Percentiles rank a stretch among this genome's conserved stretches.
Evolutionary conservation across 2,329 filamentous ascomycete species (phyloP).

Genomic region (Lachnellula arida): DNA sequence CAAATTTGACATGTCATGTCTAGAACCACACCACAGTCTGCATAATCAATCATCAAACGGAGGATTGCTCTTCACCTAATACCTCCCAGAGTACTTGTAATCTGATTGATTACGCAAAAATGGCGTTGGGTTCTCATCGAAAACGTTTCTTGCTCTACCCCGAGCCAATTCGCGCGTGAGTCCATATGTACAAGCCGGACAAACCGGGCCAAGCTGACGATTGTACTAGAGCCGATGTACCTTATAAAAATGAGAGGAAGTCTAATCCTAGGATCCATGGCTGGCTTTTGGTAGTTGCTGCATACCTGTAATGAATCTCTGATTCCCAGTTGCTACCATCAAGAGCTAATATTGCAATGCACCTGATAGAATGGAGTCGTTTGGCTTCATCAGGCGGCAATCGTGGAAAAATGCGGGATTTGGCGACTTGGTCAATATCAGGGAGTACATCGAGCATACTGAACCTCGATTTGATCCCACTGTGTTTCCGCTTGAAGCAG

Average conservation of each 20-base stretch:
- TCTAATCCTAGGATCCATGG: slow-evolving; percentile 16
- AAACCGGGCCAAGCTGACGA: neutral
- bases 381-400: slow-evolving; percentile 8
- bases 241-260: slow-evolving; percentile 17
- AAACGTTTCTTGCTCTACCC: neutral
- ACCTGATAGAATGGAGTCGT: slow-evolving; percentile 14
- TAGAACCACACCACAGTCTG: too few species aligned
- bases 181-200: neutral
- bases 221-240: slow-evolving; percentile 10
- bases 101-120: neutral
- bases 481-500: slow-evolving; percentile 10
- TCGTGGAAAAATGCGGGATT: slow-evolving; percentile 22
- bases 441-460: slow-evolving; percentile 14
- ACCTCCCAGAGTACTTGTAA: too few species aligned
- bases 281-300: slow-evolving; percentile 9
- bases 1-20: too few species aligned
- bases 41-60: too few species aligned
- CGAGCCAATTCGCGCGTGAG: neutral
- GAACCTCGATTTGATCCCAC: slow-evolving; percentile 20
- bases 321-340: neutral
- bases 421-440: slow-evolving; percentile 11
- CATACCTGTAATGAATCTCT: slow-evolving; percentile 7
- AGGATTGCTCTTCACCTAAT: too few species aligned
- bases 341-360: neutral
- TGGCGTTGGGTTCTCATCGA: neutral